These are phyloP conservation scores for Coemansia sp. DNA, from an alignment of 192 early-diverging fungal species.

Conservation along the genomic window DNA sequence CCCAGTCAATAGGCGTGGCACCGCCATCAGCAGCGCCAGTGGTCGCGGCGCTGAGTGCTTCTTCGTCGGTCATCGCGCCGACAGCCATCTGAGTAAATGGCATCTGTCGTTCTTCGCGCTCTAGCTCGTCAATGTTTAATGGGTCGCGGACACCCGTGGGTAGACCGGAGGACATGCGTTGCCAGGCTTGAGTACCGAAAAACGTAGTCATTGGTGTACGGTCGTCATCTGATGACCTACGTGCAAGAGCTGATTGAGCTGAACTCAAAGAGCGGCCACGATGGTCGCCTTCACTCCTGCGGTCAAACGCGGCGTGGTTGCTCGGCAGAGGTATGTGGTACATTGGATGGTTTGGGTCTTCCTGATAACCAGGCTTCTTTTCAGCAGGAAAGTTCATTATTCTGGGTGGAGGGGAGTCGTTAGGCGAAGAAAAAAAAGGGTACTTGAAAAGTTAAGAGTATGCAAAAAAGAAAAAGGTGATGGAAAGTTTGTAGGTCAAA, in stretches of 20 bases:
- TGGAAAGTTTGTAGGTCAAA: background rate
- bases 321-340: slow-evolving; percentile 31
- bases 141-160: slow-evolving; percentile 50
- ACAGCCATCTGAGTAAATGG: slow-evolving; percentile 44
- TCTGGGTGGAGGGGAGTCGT: background rate
- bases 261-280: slow-evolving; percentile 45
- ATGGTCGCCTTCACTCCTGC: slow-evolving; percentile 5
- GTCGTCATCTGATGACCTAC: slow-evolving; percentile 40
- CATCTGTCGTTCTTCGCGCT: slow-evolving; percentile 54
- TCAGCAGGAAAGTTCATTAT: slow-evolving; percentile 10
- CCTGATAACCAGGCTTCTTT: slow-evolving; percentile 1
- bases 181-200: slow-evolving; percentile 40
- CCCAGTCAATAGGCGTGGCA: slow-evolving; percentile 41
- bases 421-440: background rate
- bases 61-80: slow-evolving; percentile 26
- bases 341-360: background rate
- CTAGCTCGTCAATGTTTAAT: slow-evolving; percentile 53
- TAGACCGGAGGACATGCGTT: slow-evolving; percentile 41
- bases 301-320: slow-evolving; percentile 11
- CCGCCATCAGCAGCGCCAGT: background rate
- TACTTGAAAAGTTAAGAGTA: background rate
- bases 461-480: background rate
- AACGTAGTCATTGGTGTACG: slow-evolving; percentile 41
- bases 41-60: background rate
- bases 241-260: background rate